Evolutionary conservation across 371 early-diverging fungal species (phyloP), one percentile per base, ranked within the genome.

Genomic region (Apophysomyces trapeziformis): DNA sequence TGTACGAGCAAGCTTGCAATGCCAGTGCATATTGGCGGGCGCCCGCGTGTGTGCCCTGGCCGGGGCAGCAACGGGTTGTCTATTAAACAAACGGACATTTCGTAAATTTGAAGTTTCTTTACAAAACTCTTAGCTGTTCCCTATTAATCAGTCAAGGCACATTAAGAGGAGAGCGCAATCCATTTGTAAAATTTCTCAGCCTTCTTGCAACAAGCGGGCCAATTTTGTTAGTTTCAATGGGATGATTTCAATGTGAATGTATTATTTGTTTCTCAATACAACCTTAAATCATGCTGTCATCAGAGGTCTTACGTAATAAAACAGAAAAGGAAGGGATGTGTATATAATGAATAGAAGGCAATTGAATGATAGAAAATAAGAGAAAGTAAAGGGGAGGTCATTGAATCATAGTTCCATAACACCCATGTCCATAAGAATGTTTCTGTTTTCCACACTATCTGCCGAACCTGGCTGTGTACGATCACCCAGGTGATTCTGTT

Each of bases 381-480:
- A 37, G 11, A 32, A 63, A 56, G 21, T 14, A 39, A 39, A 21
- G 38, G 39, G 54, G 37, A 18, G 41, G 12, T 13, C 13, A 21
- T 16, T 37, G 56, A 54, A 60, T 68, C 45, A 68, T 13, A 57
- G 46, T 38, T 58, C 64, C 69, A 57, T 68, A 35, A 59, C 69
- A 59, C 61, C 65, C 64, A 57, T 65, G 50, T 57, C 61, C 65
- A 57, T 50, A 26, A 66, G 37, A 12, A 66, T 21, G 6, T 46
- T 46, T 44, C 47, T 50, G 60, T 14, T 50, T 8, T 66, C 60
- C 38, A 45, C 35, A 47, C 50, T 45, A n/a, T 66, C 66, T 21
- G 60, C 36, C 11, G 66, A 46, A 32, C 47, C 38, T 11, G 50
- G 38, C 18, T 50, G 41, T 6, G 41, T 13, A 21, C 43, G 60